Base-by-base conservation (phyloP, 2,329 filamentous ascomycete species). In the Pseudogymnoascus sp. region DNA sequence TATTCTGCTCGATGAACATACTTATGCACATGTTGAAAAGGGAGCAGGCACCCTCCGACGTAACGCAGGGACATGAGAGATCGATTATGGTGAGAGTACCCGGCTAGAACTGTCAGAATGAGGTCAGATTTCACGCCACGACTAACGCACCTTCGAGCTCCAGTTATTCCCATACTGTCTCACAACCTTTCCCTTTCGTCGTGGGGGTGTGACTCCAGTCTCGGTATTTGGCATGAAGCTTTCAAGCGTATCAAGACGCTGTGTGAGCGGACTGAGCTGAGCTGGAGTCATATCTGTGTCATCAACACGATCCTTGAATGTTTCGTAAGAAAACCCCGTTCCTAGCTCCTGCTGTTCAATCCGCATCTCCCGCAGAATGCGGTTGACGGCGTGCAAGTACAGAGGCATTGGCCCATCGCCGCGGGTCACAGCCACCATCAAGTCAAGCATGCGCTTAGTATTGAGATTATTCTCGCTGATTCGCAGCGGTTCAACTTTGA, bases 11-110 rank as follows among this genome's bases (percentile, higher is more conserved):
- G 0, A 89, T 71, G 66, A 89, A 90, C 0, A 89, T 72, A 2
- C 77, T 77, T 1, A 92, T 74, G 18, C 82, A 86, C 38, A 91
- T 85, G 59, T 87, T 84, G 71, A 92, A 92, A 0, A 92, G 73
- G 0, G 81, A 76, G 66, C 88, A 92, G 0, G 87, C 87, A 35
- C 80, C 82, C 21, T 84, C 80, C 0, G 82, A 71, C 0, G 84
- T 84, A 4, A 91, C 75, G 64, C 86, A 90, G 0, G 87, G 85
- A 67, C 87, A 89, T 0, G 83, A 88, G 0, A 94, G 74, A 65
- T 94, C 89, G 5, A 91, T 74, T 56, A 89, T 86, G 0, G 82
- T 88, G 0, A 88, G 71, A 9, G 74, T 73, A 1, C 82, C 82
- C 0, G 77, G 71, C 57, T 75, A n/a, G 1, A 41, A 4, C 1